Evolutionary conservation across 2,329 filamentous ascomycete genomes (phyloP).

Genomic region (Trichophyton benhamiae): DNA sequence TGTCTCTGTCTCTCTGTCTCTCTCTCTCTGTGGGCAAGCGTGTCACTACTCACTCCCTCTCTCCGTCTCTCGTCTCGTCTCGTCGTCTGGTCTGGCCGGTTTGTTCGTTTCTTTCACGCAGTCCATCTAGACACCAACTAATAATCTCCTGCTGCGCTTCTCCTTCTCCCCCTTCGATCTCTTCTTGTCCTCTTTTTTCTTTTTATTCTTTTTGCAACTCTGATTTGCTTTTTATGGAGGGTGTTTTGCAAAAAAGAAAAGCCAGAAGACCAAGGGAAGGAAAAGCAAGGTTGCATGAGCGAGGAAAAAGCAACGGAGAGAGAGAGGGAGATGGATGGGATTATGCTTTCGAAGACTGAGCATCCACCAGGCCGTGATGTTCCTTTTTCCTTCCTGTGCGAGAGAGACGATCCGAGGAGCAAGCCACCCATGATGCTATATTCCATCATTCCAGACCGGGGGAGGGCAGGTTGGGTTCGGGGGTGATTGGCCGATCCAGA

Average conservation of each 20-base stretch:
- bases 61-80: not conserved
- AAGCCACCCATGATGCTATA: not conserved
- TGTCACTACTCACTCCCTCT: not conserved
- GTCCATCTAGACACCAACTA: too few relatives aligned
- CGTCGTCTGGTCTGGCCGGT: too few relatives aligned
- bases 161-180: not conserved
- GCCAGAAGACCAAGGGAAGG: too few relatives aligned
- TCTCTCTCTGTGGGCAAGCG: not conserved
- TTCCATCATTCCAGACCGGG: not conserved
- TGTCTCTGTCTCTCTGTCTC: not conserved
- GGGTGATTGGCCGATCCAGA: not conserved
- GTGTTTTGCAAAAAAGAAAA: too few relatives aligned
- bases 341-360: not conserved
- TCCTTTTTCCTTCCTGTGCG: slow-evolving; percentile 1
- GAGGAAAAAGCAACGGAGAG: not conserved
- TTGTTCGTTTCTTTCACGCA: too few relatives aligned
- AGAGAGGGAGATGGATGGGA: not conserved
- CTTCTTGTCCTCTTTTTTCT: not conserved
- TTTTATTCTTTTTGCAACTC: not conserved
- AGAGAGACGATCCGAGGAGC: not conserved
- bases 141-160: not conserved
- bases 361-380: not conserved
- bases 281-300: too few relatives aligned
- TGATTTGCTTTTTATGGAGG: too few relatives aligned
- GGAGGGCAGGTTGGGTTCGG: not conserved